A percentile compares a stretch with the other conserved stretches of the same genome.
These are phyloP conservation scores for Thelonectria olida DNA, from an alignment of 2,329 filamentous ascomycete genomes.

Conservation along the genomic window DNA sequence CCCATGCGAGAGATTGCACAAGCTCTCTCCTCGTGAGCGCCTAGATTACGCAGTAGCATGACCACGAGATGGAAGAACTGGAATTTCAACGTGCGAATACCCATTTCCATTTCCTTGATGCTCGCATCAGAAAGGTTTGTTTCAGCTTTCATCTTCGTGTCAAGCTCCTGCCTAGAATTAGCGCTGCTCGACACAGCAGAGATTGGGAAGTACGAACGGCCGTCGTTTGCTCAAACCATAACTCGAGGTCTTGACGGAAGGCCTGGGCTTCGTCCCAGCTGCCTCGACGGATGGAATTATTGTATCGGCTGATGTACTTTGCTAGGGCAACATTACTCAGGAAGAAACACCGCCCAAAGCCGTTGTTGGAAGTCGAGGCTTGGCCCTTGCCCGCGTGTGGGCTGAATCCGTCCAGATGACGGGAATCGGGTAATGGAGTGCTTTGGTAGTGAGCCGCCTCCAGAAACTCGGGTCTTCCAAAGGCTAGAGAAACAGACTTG, in stretches of 20 bases:
- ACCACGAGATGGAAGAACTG: constrained; percentile 4
- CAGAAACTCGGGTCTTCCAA: constrained; percentile 13
- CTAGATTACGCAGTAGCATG: background rate
- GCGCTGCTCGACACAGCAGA: background rate
- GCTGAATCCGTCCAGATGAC: background rate
- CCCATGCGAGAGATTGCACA: background rate
- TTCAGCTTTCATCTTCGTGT: background rate
- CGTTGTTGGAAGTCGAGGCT: accelerated
- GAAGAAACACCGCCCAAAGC: constrained; percentile 3
- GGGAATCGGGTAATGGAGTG: background rate
- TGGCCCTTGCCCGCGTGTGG: background rate
- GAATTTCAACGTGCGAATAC: constrained; percentile 7
- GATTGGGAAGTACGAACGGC: background rate
- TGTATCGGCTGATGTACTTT: background rate
- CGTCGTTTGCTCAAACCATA: background rate
- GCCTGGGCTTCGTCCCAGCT: background rate
- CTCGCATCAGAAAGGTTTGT: background rate
- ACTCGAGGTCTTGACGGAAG: background rate
- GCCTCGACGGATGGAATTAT: background rate
- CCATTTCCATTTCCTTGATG: constrained; percentile 16
- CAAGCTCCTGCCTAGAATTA: background rate
- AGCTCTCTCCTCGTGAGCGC: background rate
- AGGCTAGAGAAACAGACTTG: constrained; percentile 18
- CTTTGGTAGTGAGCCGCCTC: background rate
- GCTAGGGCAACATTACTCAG: background rate